phyloP scores from a whole-genome alignment of 495 filamentous ascomycete genomes.

The Neurospora cerealis region DNA sequence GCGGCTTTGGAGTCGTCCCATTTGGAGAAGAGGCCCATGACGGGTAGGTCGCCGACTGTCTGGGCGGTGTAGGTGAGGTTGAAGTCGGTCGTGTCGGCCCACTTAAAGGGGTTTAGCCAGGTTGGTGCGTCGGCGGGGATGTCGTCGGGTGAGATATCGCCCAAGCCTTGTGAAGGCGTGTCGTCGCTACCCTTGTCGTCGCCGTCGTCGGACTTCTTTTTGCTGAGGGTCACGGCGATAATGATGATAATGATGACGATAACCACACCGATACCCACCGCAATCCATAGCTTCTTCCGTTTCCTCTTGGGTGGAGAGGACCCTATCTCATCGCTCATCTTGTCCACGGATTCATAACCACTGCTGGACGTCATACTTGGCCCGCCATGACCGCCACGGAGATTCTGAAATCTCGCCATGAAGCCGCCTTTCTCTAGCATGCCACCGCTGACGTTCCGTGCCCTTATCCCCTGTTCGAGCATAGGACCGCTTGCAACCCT shows the following conservation, averaged over 20 bases:
- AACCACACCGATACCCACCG: constrained; percentile 41
- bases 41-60: constrained; percentile 70
- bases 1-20: constrained; percentile 79
- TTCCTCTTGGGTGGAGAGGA: not conserved
- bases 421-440: not conserved
- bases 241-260: constrained; percentile 63
- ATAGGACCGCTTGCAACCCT: not conserved
- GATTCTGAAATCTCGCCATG: not conserved
- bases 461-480: not conserved
- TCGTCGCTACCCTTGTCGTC: constrained; percentile 14
- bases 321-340: not conserved
- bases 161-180: constrained; percentile 42
- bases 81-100: constrained; percentile 86
- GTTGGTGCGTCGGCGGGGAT: constrained; percentile 66
- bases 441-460: not conserved
- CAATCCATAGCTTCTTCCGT: constrained; percentile 24
- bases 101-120: constrained; percentile 81
- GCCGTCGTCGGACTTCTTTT: constrained; percentile 40
- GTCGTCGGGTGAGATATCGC: constrained; percentile 45
- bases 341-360: not conserved
- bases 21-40: constrained; percentile 80
- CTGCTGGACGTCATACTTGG: not conserved
- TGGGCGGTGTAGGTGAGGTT: constrained; percentile 88
- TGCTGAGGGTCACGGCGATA: constrained; percentile 60
- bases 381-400: not conserved